Conservation (phyloP, 1,284 basidiomycete species). For the Leccinum holopus region DNA sequence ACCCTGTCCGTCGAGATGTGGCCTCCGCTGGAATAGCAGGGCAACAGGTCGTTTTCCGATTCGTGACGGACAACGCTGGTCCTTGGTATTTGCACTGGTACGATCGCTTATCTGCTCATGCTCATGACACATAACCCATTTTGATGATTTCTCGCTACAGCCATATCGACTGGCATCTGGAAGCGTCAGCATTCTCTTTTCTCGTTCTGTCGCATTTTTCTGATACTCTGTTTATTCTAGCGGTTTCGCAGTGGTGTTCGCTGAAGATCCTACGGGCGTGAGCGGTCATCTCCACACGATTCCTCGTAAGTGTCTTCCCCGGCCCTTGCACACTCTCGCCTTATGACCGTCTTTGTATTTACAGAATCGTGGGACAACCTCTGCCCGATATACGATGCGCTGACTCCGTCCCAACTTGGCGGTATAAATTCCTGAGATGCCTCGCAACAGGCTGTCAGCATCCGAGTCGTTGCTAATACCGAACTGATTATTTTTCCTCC, state of each 20-base stretch:
- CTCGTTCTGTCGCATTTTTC: neutral
- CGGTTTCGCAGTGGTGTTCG: neutral
- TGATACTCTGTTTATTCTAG: neutral
- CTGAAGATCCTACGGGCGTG: neutral
- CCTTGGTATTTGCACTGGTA: constrained; percentile 37
- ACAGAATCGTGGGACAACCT: neutral
- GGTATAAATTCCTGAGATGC: neutral
- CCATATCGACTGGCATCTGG: neutral
- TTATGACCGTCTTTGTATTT: neutral
- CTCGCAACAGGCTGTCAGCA: neutral
- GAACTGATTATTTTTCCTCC: neutral
- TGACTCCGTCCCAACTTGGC: neutral
- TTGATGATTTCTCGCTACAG: neutral
- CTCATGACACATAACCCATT: neutral
- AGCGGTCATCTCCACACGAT: neutral
- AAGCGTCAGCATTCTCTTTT: neutral
- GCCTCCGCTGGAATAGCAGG: constrained; percentile 27
- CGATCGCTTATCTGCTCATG: neutral
- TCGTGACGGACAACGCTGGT: constrained; percentile 38
- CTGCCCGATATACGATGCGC: neutral
- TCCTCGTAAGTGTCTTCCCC: neutral
- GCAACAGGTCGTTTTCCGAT: constrained; percentile 36
- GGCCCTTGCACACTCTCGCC: neutral
- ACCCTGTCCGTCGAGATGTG: constrained; percentile 40
- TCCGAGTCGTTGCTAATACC: neutral